These are phyloP conservation scores for Quercus phellos DNA, from an alignment of 331 rosid genomes.

Conservation along the genomic window DNA sequence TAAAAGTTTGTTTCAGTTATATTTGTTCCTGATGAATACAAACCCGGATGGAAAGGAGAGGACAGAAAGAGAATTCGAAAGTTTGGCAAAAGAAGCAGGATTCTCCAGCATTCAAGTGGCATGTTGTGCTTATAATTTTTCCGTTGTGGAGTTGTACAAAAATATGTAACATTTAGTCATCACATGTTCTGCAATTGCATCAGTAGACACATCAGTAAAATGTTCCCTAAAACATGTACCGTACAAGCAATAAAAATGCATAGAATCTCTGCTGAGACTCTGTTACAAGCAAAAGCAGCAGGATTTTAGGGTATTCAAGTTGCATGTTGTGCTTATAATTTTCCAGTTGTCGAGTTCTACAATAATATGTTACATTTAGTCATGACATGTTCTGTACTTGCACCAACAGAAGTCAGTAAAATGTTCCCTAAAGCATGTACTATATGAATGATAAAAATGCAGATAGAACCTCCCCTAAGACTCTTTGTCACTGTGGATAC, in stretches of 20 bases:
- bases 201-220: background rate
- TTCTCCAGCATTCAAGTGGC: constrained; percentile 9
- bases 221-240: background rate
- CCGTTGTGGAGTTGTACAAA: constrained; percentile 16
- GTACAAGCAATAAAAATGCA: background rate
- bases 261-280: background rate
- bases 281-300: constrained; percentile 12
- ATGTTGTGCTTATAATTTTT: constrained; percentile 8
- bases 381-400: background rate
- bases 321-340: constrained; percentile 3
- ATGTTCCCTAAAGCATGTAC: background rate
- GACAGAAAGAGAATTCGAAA: constrained; percentile 7
- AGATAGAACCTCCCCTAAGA: background rate
- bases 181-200: background rate
- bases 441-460: background rate
- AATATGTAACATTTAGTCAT: background rate
- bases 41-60: constrained; percentile 1
- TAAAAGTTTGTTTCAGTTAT: constrained; percentile 20
- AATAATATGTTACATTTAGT: background rate
- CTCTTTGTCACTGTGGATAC: background rate
- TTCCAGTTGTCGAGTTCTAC: constrained; percentile 16
- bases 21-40: constrained; percentile 17
- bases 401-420: background rate
- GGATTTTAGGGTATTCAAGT: constrained; percentile 15
- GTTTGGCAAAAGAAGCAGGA: constrained; percentile 22